These are phyloP conservation scores for Tricladium varicosporioides DNA, from an alignment of 2,329 filamentous ascomycete species.

Conservation along the genomic window DNA sequence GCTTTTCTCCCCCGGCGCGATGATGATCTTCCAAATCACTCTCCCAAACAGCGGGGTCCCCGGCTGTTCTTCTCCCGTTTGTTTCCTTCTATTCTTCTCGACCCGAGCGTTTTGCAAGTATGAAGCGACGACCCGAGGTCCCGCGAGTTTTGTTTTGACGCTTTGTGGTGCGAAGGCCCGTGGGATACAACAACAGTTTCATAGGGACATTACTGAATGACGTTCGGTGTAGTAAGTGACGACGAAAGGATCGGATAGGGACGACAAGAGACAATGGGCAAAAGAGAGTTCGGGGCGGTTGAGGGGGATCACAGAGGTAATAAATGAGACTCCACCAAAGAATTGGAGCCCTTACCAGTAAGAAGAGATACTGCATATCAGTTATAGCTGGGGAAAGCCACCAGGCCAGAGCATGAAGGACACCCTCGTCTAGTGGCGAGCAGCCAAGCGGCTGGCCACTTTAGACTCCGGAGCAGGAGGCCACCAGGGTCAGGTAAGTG, in stretches of 20 bases:
- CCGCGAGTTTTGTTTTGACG: slow-evolving; percentile 11
- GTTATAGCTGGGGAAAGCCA: slow-evolving; percentile 21
- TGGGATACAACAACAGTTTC: slow-evolving; percentile 15
- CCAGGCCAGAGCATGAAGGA: slow-evolving; percentile 10
- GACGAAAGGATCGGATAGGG: slow-evolving; percentile 3
- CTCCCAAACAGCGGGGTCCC: background rate
- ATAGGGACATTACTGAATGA: slow-evolving; percentile 19
- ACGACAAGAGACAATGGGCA: slow-evolving; percentile 6
- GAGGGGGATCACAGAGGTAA: slow-evolving; percentile 17
- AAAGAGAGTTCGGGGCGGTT: slow-evolving; percentile 4
- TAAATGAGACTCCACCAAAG: slow-evolving; percentile 17
- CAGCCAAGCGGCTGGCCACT: slow-evolving; percentile 1
- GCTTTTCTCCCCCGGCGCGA: background rate
- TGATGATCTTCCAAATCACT: background rate
- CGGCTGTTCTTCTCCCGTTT: background rate
- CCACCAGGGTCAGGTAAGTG: background rate
- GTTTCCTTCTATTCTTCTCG: background rate
- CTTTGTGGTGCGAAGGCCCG: slow-evolving; percentile 18
- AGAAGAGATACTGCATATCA: slow-evolving; percentile 14
- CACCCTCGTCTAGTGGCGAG: slow-evolving; percentile 7
- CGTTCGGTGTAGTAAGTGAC: background rate
- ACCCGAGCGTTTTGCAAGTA: slow-evolving; percentile 1
- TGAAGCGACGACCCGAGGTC: background rate
- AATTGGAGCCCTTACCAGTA: slow-evolving; percentile 5
- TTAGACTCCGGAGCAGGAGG: background rate